Conservation (phyloP, 768 basidiomycete species). For the Boletus coccyginus region DNA sequence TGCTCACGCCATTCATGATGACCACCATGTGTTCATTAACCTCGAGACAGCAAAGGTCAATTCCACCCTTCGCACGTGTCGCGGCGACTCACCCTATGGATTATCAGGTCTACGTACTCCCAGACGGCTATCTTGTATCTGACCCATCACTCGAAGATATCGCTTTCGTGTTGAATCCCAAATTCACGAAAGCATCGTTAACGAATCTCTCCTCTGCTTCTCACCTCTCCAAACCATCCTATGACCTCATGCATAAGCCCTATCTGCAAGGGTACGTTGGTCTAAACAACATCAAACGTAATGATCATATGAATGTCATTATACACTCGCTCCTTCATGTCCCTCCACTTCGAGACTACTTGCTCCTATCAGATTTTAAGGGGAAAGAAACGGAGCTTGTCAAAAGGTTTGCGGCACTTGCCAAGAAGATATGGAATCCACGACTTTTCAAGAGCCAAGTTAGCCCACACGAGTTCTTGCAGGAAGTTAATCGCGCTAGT, state of each 20-base stretch:
- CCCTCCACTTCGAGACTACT: slow-evolving; percentile 81
- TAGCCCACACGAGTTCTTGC: slow-evolving; percentile 97
- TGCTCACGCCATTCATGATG: slow-evolving; percentile 94
- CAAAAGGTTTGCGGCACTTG: slow-evolving; percentile 80
- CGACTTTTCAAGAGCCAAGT: slow-evolving; percentile 96
- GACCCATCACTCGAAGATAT: slow-evolving; percentile 98
- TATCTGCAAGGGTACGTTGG: slow-evolving; percentile 95
- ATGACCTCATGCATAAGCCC: slow-evolving; percentile 76
- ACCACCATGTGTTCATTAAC: slow-evolving; percentile 98
- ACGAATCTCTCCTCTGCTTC: slow-evolving; percentile 53
- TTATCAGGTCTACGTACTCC: slow-evolving; percentile 88
- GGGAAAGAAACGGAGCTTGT: slow-evolving; percentile 85
- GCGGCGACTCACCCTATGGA: slow-evolving; percentile 14
- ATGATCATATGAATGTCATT: slow-evolving; percentile 97
- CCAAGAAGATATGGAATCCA: slow-evolving; percentile 96
- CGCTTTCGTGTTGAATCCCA: slow-evolving; percentile 81
- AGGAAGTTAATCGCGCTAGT: slow-evolving; percentile 91
- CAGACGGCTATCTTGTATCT: slow-evolving; percentile 94
- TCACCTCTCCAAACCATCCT: slow-evolving; percentile 70
- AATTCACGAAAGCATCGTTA: slow-evolving; percentile 67
- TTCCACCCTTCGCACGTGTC: slow-evolving; percentile 16
- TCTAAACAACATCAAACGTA: slow-evolving; percentile 95
- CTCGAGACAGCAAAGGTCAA: slow-evolving; percentile 82
- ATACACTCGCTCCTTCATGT: slow-evolving; percentile 93
- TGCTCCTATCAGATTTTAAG: slow-evolving; percentile 71